Evolutionary conservation across 1,284 basidiomycete species (phyloP).

Genomic region (Cryptococcus hybrid): DNA sequence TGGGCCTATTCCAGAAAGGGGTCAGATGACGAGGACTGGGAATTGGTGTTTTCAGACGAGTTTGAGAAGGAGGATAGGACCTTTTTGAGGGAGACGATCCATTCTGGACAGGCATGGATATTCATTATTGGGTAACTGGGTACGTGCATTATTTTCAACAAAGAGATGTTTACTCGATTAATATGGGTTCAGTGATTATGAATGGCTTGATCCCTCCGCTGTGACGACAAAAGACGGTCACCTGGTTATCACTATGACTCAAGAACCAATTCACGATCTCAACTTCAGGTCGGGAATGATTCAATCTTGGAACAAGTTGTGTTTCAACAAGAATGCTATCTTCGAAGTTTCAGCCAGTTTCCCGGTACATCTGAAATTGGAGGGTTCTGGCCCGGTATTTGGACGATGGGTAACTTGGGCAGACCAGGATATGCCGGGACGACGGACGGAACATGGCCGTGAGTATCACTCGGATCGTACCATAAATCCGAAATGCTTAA

Average conservation of each 20-base stretch:
- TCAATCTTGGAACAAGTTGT: constrained; percentile 55
- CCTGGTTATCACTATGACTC: constrained; percentile 72
- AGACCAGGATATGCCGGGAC: constrained; percentile 58
- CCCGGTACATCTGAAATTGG: constrained; percentile 37
- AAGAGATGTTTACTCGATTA: not conserved
- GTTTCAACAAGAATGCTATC: constrained; percentile 46
- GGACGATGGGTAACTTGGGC: constrained; percentile 53
- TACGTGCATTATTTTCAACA: not conserved
- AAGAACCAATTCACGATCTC: constrained; percentile 67
- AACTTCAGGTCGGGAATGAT: constrained; percentile 63
- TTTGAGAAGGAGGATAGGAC: constrained; percentile 67
- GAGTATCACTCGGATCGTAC: no score
- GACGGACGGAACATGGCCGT: constrained; percentile 62
- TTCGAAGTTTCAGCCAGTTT: constrained; percentile 44
- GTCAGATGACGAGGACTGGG: constrained; percentile 63
- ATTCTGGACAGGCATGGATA: constrained; percentile 53
- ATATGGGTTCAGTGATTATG: constrained; percentile 33
- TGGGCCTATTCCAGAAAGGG: constrained; percentile 60
- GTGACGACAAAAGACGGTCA: constrained; percentile 77
- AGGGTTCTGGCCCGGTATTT: constrained; percentile 56
- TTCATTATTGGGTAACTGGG: constrained; percentile 51
- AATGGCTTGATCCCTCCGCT: constrained; percentile 69
- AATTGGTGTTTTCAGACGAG: constrained; percentile 82
- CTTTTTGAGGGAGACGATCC: constrained; percentile 56
- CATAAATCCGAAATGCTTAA: no score